These are phyloP conservation scores for Xylariaceae sp. DNA, from an alignment of 2,329 filamentous ascomycete species.

Conservation along the genomic window DNA sequence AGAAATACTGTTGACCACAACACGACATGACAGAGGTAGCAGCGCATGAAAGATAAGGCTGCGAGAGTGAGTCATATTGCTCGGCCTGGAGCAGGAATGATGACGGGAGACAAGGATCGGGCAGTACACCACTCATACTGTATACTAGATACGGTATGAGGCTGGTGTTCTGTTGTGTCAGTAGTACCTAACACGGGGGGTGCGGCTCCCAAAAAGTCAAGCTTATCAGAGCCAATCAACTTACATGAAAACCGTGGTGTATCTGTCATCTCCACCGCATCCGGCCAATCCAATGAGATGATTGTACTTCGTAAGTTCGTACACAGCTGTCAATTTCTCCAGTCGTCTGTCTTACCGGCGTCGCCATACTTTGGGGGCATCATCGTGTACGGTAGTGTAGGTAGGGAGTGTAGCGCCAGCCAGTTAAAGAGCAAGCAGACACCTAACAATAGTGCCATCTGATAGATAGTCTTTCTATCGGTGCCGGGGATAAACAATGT, in stretches of 20 bases:
- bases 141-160: background rate
- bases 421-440: background rate
- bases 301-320: background rate
- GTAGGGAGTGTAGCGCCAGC: background rate
- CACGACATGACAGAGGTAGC: slow-evolving; percentile 1
- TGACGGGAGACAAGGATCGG: background rate
- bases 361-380: slow-evolving; percentile 6
- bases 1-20: slow-evolving; percentile 9
- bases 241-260: background rate
- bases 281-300: background rate
- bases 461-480: background rate
- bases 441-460: background rate
- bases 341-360: slow-evolving; percentile 8
- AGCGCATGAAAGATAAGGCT: slow-evolving; percentile 23
- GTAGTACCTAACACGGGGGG: background rate
- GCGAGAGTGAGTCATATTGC: slow-evolving; percentile 30
- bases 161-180: background rate
- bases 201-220: background rate
- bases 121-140: background rate
- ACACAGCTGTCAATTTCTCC: background rate
- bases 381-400: background rate
- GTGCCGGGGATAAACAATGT: background rate
- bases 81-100: slow-evolving; percentile 12
- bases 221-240: slow-evolving; percentile 10
- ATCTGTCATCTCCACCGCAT: slow-evolving; percentile 10